A percentile compares a stretch with the other conserved stretches of the same genome.
phyloP scores from a whole-genome alignment of 148 eudicot species.

The Persicaria tinctoria region DNA sequence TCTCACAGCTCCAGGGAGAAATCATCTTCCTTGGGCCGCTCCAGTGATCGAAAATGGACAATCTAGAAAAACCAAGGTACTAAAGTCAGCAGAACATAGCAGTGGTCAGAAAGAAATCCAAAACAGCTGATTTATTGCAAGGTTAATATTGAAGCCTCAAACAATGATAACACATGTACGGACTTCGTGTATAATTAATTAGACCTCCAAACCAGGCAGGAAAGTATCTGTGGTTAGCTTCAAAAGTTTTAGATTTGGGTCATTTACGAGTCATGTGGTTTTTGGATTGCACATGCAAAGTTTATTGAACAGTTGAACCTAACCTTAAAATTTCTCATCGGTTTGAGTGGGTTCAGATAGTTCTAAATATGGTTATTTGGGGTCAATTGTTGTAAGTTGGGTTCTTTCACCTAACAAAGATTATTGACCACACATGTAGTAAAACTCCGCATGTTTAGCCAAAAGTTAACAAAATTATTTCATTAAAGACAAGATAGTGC shows the following conservation, averaged over 20 bases:
- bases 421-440: not conserved
- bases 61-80: slow-evolving; percentile 30
- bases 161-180: not conserved
- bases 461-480: no score
- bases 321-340: not conserved
- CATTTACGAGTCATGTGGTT: not conserved
- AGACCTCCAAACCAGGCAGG: not conserved
- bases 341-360: not conserved
- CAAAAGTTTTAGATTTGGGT: not conserved
- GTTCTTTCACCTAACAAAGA: not conserved
- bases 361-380: not conserved
- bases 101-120: not conserved
- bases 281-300: not conserved
- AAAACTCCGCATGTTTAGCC: not conserved
- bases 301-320: not conserved
- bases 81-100: not conserved
- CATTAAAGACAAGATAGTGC: not conserved
- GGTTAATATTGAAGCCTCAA: not conserved
- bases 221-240: not conserved
- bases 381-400: not conserved
- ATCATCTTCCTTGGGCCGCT: slow-evolving; percentile 86
- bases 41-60: slow-evolving; percentile 75
- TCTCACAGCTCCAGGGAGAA: slow-evolving; percentile 82
- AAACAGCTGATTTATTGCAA: not conserved
- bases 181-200: not conserved